phyloP scores from a whole-genome alignment of 2,329 filamentous ascomycete genomes.

The Parafenestella ontariensis region DNA sequence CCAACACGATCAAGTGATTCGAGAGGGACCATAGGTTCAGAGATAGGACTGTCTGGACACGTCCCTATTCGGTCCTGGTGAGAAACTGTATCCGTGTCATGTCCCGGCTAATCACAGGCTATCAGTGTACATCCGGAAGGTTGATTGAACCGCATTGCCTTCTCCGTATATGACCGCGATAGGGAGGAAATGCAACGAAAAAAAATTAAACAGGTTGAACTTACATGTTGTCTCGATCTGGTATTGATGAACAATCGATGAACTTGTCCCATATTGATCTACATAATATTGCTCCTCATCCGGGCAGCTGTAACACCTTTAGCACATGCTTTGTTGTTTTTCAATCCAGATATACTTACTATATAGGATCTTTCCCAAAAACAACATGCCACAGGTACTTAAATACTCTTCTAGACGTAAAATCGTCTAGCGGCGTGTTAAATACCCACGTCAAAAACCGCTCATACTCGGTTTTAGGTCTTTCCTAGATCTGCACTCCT shows the following conservation, averaged over 20 bases:
- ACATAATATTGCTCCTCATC: background rate
- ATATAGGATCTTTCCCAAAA: conserved; percentile 31
- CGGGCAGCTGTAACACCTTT: background rate
- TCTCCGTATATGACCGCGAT: no score
- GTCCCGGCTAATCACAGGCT: no score
- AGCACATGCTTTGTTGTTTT: background rate
- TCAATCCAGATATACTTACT: conserved; percentile 15
- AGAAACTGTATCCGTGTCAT: no score
- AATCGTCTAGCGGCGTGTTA: conserved; percentile 29
- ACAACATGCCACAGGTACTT: conserved; percentile 38
- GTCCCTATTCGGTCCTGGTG: no score
- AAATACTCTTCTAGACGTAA: conserved; percentile 29
- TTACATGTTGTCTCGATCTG: no score
- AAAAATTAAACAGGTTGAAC: no score
- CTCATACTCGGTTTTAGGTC: conserved; percentile 36
- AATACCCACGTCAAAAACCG: conserved; percentile 30
- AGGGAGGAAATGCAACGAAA: no score
- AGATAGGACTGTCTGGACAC: no score
- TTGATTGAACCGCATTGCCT: no score
- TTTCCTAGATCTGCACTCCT: conserved; percentile 33
- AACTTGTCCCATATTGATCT: background rate
- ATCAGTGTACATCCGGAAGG: no score
- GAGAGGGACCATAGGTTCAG: no score
- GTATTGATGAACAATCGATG: background rate
- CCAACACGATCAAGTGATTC: no score